Evolutionary conservation across 352 stramenopile genomes (phyloP).

Genomic region (Globisporangium echinulatum): DNA sequence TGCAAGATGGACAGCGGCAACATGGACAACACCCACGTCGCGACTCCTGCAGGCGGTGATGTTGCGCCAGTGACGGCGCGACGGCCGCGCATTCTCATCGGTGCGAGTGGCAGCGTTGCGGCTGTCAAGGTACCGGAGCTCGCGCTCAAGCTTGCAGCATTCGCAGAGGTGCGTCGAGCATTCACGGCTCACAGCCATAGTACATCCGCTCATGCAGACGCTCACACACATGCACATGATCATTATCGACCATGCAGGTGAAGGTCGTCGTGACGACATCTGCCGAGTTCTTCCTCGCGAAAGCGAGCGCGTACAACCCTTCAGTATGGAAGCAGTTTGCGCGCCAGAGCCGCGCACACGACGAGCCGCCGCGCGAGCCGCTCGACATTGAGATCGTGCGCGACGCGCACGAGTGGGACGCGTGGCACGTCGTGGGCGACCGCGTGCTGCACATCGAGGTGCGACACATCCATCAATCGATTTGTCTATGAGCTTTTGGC

Average conservation of each 20-base stretch:
- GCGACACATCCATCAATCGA: not conserved
- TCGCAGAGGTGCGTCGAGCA: slow-evolving; percentile 40
- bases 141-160: slow-evolving; percentile 42
- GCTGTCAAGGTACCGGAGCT: slow-evolving; percentile 86
- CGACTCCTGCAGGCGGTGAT: too few species aligned
- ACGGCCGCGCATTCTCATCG: slow-evolving; percentile 55
- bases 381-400: slow-evolving; percentile 36
- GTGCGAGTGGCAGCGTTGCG: slow-evolving; percentile 81
- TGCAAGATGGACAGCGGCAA: not conserved
- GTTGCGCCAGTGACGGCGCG: not conserved
- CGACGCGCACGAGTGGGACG: slow-evolving; percentile 80
- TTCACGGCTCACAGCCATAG: not conserved
- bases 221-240: not conserved
- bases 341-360: slow-evolving; percentile 12
- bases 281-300: slow-evolving; percentile 77
- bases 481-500: too few species aligned
- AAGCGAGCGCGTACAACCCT: slow-evolving; percentile 68
- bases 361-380: not conserved
- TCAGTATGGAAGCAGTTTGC: slow-evolving; percentile 37
- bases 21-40: too few species aligned
- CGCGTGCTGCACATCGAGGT: slow-evolving; percentile 87
- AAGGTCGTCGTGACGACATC: slow-evolving; percentile 77
- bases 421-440: slow-evolving; percentile 77
- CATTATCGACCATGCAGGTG: slow-evolving; percentile 28
- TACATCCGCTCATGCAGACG: not conserved